Evolutionary conservation across 192 early-diverging fungal species (phyloP).

Genomic region (Globomyces pollinis-pini): DNA sequence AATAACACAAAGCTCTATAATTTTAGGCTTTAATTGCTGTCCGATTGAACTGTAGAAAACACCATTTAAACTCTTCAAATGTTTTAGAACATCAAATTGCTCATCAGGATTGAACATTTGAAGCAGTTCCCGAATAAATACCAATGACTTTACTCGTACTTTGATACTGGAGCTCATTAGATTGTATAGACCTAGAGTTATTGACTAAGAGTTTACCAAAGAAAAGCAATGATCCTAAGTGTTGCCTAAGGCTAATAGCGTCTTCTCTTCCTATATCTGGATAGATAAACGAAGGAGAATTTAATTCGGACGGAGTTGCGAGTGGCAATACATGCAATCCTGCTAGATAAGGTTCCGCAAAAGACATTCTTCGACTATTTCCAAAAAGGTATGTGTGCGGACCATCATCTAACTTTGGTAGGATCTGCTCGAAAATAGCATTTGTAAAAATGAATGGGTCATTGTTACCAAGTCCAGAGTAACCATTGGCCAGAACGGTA

Average conservation of each 20-base stretch:
- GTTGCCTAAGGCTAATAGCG: slow-evolving; percentile 25
- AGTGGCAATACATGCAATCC: slow-evolving; percentile 13
- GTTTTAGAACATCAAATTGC: slow-evolving; percentile 16
- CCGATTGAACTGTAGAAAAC: slow-evolving; percentile 24
- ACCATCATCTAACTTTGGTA: slow-evolving; percentile 17
- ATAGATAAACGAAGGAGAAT: slow-evolving; percentile 19
- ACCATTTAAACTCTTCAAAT: slow-evolving; percentile 19
- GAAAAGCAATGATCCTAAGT: slow-evolving; percentile 39
- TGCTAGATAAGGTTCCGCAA: slow-evolving; percentile 22
- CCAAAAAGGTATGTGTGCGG: slow-evolving; percentile 21
- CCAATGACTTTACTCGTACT: slow-evolving; percentile 25
- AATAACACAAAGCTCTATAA: slow-evolving; percentile 22
- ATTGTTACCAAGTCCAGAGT: slow-evolving; percentile 16
- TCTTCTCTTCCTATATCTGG: slow-evolving; percentile 25
- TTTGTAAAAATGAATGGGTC: slow-evolving; percentile 18
- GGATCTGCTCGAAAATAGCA: slow-evolving; percentile 26
- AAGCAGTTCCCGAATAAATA: slow-evolving; percentile 37
- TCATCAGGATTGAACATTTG: slow-evolving; percentile 28
- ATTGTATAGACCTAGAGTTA: slow-evolving; percentile 28
- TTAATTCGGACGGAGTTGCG: neutral
- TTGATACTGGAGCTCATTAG: slow-evolving; percentile 26
- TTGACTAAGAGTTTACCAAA: slow-evolving; percentile 17
- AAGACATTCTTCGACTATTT: slow-evolving; percentile 5
- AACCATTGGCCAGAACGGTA: slow-evolving; percentile 34
- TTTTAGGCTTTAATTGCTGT: slow-evolving; percentile 4